Percentiles rank a stretch among this genome's conserved stretches.
These are phyloP conservation scores for Sisymbrium altissimum DNA, from an alignment of 345 rosid genomes.

Conservation along the genomic window DNA sequence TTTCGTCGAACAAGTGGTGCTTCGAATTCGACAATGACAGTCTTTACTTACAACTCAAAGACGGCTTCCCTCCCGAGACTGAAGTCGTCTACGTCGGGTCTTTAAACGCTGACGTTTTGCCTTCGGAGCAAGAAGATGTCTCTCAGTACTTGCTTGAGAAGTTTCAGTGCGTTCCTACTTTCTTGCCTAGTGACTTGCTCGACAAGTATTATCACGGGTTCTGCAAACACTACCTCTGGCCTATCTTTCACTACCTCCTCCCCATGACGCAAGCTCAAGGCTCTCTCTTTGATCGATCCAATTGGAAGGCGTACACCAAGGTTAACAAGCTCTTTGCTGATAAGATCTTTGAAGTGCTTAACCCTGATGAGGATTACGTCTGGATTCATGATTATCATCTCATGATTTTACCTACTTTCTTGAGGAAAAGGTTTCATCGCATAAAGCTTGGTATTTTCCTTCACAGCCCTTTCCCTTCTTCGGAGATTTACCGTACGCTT, in stretches of 20 bases:
- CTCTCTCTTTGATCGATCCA: slow-evolving; percentile 46
- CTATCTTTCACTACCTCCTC: slow-evolving; percentile 66
- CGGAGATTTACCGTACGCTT: slow-evolving; percentile 63
- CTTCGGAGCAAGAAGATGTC: slow-evolving; percentile 55
- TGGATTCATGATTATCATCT: slow-evolving; percentile 92
- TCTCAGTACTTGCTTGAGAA: slow-evolving; percentile 46
- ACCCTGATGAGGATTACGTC: slow-evolving; percentile 65
- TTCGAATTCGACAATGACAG: slow-evolving; percentile 65
- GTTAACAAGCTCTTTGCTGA: slow-evolving; percentile 67
- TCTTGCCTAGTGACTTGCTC: slow-evolving; percentile 51
- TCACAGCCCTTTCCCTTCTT: slow-evolving; percentile 72
- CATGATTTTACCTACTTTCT: slow-evolving; percentile 66
- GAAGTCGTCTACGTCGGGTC: slow-evolving; percentile 68
- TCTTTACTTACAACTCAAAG: slow-evolving; percentile 53
- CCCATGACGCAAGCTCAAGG: slow-evolving; percentile 55
- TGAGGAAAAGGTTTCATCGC: slow-evolving; percentile 51
- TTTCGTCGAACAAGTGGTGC: slow-evolving; percentile 38
- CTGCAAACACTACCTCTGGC: slow-evolving; percentile 91
- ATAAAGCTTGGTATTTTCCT: slow-evolving; percentile 70
- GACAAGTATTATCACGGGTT: slow-evolving; percentile 71
- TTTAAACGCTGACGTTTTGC: slow-evolving; percentile 49
- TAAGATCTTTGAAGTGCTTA: slow-evolving; percentile 56
- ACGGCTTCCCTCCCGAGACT: slow-evolving; percentile 50
- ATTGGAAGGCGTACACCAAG: slow-evolving; percentile 63
- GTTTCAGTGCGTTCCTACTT: slow-evolving; percentile 65